A percentile compares a stretch with the other conserved stretches of the same genome.
These are phyloP conservation scores for Musa troglodytarum DNA, from an alignment of 176 grass and related monocot genomes.

Conservation along the genomic window DNA sequence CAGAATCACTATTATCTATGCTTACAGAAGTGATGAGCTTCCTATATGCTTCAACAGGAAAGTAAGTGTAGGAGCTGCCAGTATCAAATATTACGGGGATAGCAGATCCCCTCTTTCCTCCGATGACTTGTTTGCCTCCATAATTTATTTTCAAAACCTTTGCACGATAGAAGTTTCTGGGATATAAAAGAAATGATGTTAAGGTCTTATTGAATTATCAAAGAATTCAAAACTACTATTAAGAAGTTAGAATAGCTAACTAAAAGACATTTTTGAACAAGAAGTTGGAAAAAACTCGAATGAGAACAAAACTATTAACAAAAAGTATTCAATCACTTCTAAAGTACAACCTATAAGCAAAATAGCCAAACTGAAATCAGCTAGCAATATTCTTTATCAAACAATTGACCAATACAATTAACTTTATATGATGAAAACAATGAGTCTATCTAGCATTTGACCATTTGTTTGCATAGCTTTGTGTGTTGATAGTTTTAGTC, in stretches of 20 bases:
- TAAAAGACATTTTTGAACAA: not conserved
- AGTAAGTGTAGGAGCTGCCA: conserved; percentile 92
- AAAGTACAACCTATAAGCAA: not conserved
- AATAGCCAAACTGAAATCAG: not conserved
- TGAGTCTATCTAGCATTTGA: no score
- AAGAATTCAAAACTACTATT: no score
- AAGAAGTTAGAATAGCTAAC: no score
- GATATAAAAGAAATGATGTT: conserved; percentile 13
- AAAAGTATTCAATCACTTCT: not conserved
- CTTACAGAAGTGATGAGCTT: conserved; percentile 63
- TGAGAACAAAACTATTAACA: not conserved
- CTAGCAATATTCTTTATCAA: not conserved
- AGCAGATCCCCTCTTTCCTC: conserved; percentile 27
- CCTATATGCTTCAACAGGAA: conserved; percentile 76
- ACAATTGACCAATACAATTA: not conserved
- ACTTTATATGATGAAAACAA: not conserved
- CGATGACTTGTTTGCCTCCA: conserved; percentile 41
- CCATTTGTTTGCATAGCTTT: no score
- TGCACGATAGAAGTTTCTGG: conserved; percentile 61
- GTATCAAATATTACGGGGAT: conserved; percentile 88
- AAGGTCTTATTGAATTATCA: no score
- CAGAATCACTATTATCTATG: not conserved
- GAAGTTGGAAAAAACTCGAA: not conserved
- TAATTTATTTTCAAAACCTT: conserved; percentile 57
- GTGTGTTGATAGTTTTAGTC: no score